phyloP scores from a whole-genome alignment of 148 eudicot species.

The Talinum fruticosum region DNA sequence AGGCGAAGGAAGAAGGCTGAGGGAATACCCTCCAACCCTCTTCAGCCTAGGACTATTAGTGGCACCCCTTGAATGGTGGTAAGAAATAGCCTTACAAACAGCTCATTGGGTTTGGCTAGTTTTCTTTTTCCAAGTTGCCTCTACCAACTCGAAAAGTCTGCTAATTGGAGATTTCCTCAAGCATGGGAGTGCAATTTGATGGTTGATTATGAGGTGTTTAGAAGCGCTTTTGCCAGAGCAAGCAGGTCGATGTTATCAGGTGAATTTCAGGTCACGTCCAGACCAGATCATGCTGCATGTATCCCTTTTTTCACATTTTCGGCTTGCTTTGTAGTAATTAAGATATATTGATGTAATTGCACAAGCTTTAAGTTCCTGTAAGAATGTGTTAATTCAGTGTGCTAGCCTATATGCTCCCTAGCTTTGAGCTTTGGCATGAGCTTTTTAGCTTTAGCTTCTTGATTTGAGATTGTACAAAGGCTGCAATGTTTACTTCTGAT shows the following conservation, averaged over 20 bases:
- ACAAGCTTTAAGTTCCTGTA: neutral
- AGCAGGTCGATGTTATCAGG: neutral
- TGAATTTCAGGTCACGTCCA: neutral
- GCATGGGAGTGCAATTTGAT: neutral
- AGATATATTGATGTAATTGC: constrained; percentile 15
- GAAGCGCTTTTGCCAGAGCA: neutral
- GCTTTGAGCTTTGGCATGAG: neutral
- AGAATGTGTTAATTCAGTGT: constrained; percentile 17
- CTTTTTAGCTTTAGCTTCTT: neutral
- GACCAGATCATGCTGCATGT: neutral
- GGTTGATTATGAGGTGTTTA: neutral
- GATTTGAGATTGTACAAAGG: neutral
- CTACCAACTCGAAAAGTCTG: neutral
- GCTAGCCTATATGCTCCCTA: constrained; percentile 3
- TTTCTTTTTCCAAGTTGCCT: constrained; percentile 7
- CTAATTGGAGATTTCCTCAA: neutral
- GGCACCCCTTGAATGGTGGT: constrained; percentile 46
- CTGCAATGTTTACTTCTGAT: neutral
- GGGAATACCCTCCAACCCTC: constrained; percentile 32
- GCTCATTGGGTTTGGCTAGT: constrained; percentile 1
- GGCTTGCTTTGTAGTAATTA: constrained; percentile 14
- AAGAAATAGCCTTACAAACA: constrained; percentile 35
- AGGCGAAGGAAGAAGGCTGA: constrained; percentile 63
- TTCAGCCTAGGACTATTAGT: constrained; percentile 47
- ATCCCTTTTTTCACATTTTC: neutral